A percentile compares a stretch with the other conserved stretches of the same genome.
Evolutionary conservation across 345 rosid species (phyloP).

Genomic region (Lenwebbia sp.): DNA sequence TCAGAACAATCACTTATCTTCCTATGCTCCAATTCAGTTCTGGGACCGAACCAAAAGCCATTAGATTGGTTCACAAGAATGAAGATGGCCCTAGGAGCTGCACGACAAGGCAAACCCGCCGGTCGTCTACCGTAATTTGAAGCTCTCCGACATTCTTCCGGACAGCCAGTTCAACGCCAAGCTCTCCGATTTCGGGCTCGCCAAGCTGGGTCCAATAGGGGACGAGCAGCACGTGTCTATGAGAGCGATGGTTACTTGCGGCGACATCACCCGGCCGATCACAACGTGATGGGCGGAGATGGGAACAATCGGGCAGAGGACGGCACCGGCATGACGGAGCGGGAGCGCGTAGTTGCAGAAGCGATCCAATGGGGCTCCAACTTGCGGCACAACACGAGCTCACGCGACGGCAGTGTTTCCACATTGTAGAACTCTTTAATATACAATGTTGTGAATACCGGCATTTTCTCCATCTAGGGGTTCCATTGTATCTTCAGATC

Average conservation of each 20-base stretch:
- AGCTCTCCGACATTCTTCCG: conserved; percentile 75
- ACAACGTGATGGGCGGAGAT: not conserved
- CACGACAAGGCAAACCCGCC: conserved; percentile 90
- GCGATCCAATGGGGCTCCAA: conserved; percentile 5
- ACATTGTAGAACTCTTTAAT: not conserved
- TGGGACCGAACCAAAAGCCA: conserved; percentile 40
- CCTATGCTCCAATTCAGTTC: conserved; percentile 24
- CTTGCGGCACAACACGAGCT: not conserved
- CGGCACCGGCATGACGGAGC: conserved; percentile 13
- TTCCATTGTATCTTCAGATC: not conserved
- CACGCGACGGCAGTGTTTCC: conserved; percentile 7
- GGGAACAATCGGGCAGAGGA: conserved; percentile 2
- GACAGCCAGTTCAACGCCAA: conserved; percentile 57
- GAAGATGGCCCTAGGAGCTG: conserved; percentile 71
- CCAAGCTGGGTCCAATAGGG: conserved; percentile 90
- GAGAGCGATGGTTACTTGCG: conserved; percentile 91
- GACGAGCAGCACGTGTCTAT: conserved; percentile 80
- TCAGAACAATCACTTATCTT: not conserved
- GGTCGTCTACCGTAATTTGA: conserved; percentile 76
- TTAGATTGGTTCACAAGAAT: conserved; percentile 72
- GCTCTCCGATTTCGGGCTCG: conserved; percentile 85
- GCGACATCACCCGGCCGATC: conserved; percentile 21
- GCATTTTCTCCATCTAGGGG: not conserved
- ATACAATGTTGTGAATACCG: not conserved
- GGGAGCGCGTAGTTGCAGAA: conserved; percentile 10